Base-by-base conservation (phyloP, 148 eudicot species). In the Pharnaceum exiguum region DNA sequence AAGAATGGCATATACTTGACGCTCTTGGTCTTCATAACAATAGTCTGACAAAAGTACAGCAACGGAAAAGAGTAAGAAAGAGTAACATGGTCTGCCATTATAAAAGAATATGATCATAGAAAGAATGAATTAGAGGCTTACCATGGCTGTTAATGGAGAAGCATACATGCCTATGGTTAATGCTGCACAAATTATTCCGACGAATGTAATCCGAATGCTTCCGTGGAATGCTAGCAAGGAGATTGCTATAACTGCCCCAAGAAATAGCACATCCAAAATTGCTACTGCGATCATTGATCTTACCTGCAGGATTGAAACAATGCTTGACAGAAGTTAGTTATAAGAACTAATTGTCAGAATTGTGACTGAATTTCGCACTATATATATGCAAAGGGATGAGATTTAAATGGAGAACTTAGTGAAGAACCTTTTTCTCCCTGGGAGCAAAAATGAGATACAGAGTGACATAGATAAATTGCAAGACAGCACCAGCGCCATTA, bases 1-100 rank as follows among this genome's bases (percentile, higher is more conserved):
- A 49, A 55, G 51, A 65, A 65, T 17, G 69, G 69, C 69, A 65
- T 65, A 25, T 55, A 65, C 35, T 65, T 55, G 27, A 65, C 70
- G n/a, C 70, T 66, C 42, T 42, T 57, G 4, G 22, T 66, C 36
- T 2, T 66, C 0, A 66, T 21, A 23, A 66, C 70, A 0, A 31
- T 47, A 38, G 15, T 46, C 70, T 66, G 22, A 12, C 7, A 26
- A 5, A 1, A 5, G 5, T 18, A 28, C 3, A 10, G 18, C 23
- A 18, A 10, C 2, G 4, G 12, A 50, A 12, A 11, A 38, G 5
- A 4, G 18, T 5, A 44, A 60, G 19, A 33, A 22, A 10, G 16
- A 46, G n/a, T n/a, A 31, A 46, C 21, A 28, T 30, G 27, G 44
- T n/a, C 7, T 27, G 27, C 10, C 7, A 18, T 4, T 15, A 26